Evolutionary conservation across 73 alveolate genomes (phyloP).

Genomic region (Paramecium biaurelia): DNA sequence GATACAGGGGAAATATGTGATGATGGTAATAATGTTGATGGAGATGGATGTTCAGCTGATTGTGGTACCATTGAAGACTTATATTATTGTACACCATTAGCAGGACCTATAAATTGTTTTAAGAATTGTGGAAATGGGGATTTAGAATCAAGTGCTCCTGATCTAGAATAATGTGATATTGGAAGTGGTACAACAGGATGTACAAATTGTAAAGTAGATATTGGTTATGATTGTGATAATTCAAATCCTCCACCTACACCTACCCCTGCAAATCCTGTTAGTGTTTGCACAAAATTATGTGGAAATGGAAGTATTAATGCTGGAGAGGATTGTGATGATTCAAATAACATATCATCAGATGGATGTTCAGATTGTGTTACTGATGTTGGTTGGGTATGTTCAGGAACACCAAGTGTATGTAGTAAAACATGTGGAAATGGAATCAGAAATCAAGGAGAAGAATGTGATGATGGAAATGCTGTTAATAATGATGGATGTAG

Average conservation of each 20-base stretch:
- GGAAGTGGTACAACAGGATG: conserved; percentile 48
- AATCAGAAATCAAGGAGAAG: conserved; percentile 57
- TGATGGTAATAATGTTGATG: conserved; percentile 58
- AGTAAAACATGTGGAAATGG: conserved; percentile 64
- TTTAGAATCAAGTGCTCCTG: not conserved
- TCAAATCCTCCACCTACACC: not conserved
- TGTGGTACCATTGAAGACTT: not conserved
- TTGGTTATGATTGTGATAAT: conserved; percentile 58
- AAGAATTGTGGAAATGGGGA: conserved; percentile 13
- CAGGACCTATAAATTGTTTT: not conserved
- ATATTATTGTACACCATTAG: not conserved
- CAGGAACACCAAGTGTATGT: conserved; percentile 2
- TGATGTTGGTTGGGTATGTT: conserved; percentile 38
- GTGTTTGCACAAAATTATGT: conserved; percentile 35
- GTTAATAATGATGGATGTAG: conserved; percentile 62
- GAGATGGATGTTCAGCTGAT: conserved; percentile 61
- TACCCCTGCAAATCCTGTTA: not conserved
- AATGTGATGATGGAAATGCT: conserved; percentile 70
- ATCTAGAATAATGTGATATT: conserved; percentile 63
- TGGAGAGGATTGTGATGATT: conserved; percentile 41
- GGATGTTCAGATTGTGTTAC: conserved; percentile 47
- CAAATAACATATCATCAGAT: not conserved
- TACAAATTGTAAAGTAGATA: conserved; percentile 45
- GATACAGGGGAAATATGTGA: conserved; percentile 65
- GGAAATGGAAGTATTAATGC: conserved; percentile 25